Evolutionary conservation across 352 stramenopile species (phyloP), one percentile per base, ranked within the genome.

Genomic region (Globisporangium orthogonon): DNA sequence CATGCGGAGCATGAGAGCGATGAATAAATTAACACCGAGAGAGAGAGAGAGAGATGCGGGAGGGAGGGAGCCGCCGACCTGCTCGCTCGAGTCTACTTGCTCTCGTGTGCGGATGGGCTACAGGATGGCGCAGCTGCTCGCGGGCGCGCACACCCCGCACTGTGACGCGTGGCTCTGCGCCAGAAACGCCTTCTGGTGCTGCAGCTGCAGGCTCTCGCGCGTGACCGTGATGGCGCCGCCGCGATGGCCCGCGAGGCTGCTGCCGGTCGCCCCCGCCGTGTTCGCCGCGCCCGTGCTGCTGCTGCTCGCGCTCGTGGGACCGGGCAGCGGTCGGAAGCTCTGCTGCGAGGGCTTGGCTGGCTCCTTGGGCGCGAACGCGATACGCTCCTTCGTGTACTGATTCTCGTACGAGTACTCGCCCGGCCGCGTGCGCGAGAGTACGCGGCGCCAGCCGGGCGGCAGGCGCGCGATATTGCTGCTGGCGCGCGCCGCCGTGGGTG

Each of bases 401-500:
- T 95, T 93, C 67, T 95, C 83, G 57, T 95, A 95, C 58, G 81
- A 91, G 55, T 89, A 93, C 58, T 95, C 83, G 14, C 83, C 83
- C 3, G 85, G 85, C 73, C 73, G 56, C 39, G 85, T 93, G 28
- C 85, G 80, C 35, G 85, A 95, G 30, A 91, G 67, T 50, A 95
- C 85, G 49, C 85, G 81, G 31, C 83, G 69, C 85, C 85, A 93
- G 9, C 85, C 85, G 5, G 61, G 74, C 7, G 85, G 85, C 39
- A 95, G 66, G 18, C 66, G 67, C 30, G 69, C 78, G 31, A 92
- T 89, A 50, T 83, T 89, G 53, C 76, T 72, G 15, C 23, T 23
- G 50, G n/a, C 11, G 65, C 31, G 49, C 48, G 30, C 76, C 60
- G 50, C 85, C 64, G 41, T 73, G 0, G 83, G 81, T 41, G 81